A percentile compares a stretch with the other conserved stretches of the same genome.
Evolutionary conservation across 345 rosid genomes (phyloP).

Genomic region (Salix koriyanagi): DNA sequence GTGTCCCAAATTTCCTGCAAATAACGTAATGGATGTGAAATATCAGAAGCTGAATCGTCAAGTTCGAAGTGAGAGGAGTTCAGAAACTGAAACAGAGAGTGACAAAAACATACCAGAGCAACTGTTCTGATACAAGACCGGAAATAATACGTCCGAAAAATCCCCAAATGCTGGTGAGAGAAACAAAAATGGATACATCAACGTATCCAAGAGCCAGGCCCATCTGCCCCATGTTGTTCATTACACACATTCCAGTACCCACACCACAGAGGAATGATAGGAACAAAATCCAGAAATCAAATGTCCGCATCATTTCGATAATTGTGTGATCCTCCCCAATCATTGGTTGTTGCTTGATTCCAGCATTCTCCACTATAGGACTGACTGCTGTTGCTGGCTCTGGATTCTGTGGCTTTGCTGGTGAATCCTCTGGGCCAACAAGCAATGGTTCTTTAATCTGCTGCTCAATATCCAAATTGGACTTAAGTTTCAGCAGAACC

Average conservation of each 20-base stretch:
- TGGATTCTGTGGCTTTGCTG: conserved; percentile 9
- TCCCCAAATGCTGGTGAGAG: conserved; percentile 59
- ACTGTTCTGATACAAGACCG: conserved; percentile 46
- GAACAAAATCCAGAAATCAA: conserved; percentile 59
- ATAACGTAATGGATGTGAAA: neutral
- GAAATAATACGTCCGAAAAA: conserved; percentile 54
- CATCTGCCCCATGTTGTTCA: conserved; percentile 68
- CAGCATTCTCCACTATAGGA: conserved; percentile 10
- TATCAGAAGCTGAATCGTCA: neutral
- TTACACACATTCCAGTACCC: conserved; percentile 53
- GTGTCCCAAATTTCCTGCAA: conserved; percentile 41
- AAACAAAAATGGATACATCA: conserved; percentile 48
- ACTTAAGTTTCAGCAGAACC: conserved; percentile 1
- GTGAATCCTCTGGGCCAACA: conserved; percentile 2
- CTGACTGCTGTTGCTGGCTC: neutral
- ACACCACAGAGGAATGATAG: conserved; percentile 52
- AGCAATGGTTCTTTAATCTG: conserved; percentile 40
- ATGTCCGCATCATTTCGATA: conserved; percentile 31
- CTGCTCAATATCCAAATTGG: conserved; percentile 32
- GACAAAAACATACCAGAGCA: conserved; percentile 27
- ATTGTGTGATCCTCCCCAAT: conserved; percentile 56
- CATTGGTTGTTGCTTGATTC: conserved; percentile 23
- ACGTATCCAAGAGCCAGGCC: conserved; percentile 52
- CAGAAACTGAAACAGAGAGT: neutral
- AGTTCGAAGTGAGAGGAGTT: neutral